phyloP scores from a whole-genome alignment of 2,329 filamentous ascomycete genomes.

The Phialophora chinensis region DNA sequence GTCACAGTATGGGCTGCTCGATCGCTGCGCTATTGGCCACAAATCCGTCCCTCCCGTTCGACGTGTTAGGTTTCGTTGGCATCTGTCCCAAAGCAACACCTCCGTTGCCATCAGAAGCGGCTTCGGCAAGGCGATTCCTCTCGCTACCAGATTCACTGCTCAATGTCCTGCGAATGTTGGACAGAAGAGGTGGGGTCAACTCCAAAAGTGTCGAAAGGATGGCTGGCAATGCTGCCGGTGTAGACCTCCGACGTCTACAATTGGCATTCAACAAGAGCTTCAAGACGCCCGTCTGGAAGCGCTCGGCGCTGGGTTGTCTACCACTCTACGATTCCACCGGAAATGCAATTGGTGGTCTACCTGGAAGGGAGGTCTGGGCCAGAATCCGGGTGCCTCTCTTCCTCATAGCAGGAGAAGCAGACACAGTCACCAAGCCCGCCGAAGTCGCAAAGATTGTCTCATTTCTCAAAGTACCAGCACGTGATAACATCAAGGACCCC shows the following conservation, averaged over 20 bases:
- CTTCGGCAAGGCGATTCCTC: constrained; percentile 63
- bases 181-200: constrained; percentile 75
- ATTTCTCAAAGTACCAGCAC: constrained; percentile 25
- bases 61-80: constrained; percentile 77
- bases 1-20: constrained; percentile 86
- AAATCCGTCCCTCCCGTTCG: constrained; percentile 60
- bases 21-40: constrained; percentile 75
- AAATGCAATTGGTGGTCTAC: constrained; percentile 66
- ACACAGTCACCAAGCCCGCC: constrained; percentile 73
- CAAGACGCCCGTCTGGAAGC: constrained; percentile 78
- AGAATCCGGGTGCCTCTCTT: constrained; percentile 75
- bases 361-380: constrained; percentile 73
- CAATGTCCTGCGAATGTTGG: constrained; percentile 76
- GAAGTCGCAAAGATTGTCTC: constrained; percentile 72
- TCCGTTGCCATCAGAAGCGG: constrained; percentile 59
- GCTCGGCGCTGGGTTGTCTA: constrained; percentile 76
- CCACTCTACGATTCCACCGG: constrained; percentile 64
- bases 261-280: constrained; percentile 75
- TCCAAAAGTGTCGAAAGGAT: constrained; percentile 82
- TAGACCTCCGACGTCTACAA: constrained; percentile 51
- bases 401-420: constrained; percentile 77
- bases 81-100: constrained; percentile 79
- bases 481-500: neutral
- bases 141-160: constrained; percentile 72
- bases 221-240: constrained; percentile 53